These are phyloP conservation scores for Trichoderma virens DNA, from an alignment of 495 filamentous ascomycete species.

Conservation along the genomic window DNA sequence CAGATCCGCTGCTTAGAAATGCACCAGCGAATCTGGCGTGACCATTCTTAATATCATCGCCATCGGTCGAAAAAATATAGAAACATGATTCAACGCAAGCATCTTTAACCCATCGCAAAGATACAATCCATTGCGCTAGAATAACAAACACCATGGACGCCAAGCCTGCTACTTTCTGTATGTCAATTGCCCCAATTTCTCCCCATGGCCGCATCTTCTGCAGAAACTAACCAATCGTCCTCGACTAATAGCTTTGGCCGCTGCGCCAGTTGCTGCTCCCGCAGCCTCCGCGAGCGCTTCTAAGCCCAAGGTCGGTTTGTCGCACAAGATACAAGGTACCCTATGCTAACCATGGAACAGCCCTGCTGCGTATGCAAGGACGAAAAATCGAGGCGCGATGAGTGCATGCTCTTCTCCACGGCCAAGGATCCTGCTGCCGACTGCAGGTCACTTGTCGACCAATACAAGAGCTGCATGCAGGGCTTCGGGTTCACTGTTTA, in stretches of 20 bases:
- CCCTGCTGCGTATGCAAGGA: constrained; percentile 96
- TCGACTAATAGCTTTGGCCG: neutral
- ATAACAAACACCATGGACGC: neutral
- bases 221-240: neutral
- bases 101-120: no score
- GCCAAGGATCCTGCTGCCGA: constrained; percentile 67
- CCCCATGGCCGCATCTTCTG: neutral
- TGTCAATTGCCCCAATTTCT: neutral
- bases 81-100: no score
- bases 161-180: constrained; percentile 3
- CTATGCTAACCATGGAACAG: constrained; percentile 32
- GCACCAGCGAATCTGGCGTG: neutral
- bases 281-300: constrained; percentile 23
- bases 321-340: neutral
- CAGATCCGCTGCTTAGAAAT: neutral
- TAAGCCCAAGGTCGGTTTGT: constrained; percentile 38
- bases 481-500: constrained; percentile 83
- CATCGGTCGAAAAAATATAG: neutral
- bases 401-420: constrained; percentile 96
- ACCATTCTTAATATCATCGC: neutral
- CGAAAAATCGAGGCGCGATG: constrained; percentile 85
- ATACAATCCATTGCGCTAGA: neutral
- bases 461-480: constrained; percentile 88
- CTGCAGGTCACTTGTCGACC: constrained; percentile 71
- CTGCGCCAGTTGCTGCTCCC: constrained; percentile 1